phyloP scores from a whole-genome alignment of 2,329 filamentous ascomycete genomes.

The Podosphaera leucotricha region DNA sequence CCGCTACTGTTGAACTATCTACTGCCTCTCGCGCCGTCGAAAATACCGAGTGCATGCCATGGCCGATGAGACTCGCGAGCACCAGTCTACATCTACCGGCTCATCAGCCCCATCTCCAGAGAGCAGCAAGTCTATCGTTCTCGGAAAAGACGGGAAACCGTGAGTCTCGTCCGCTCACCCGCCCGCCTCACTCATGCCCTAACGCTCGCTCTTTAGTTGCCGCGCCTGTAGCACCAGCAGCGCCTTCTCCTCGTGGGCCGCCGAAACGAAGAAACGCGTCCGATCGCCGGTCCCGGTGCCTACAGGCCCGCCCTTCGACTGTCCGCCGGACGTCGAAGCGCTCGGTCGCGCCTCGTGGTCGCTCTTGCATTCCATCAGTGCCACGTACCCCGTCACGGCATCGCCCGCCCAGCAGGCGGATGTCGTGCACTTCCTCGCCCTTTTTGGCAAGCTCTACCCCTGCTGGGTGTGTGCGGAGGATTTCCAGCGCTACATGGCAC shows the following conservation, averaged over 20 bases:
- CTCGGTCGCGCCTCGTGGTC: constrained; percentile 85
- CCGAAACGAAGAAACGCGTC: constrained; percentile 19
- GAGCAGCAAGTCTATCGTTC: constrained; percentile 46
- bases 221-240: constrained; percentile 42
- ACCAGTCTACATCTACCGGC: constrained; percentile 3
- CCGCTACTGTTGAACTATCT: no score
- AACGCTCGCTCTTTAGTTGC: constrained; percentile 26
- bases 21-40: not conserved
- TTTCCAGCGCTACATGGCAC: constrained; percentile 59
- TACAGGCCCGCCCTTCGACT: constrained; percentile 33
- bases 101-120: constrained; percentile 18
- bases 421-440: constrained; percentile 50
- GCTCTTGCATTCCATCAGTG: constrained; percentile 74
- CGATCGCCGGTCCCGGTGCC: constrained; percentile 13
- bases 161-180: constrained; percentile 24
- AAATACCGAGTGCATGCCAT: constrained; percentile 5
- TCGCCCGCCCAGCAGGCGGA: constrained; percentile 47
- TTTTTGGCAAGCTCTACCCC: constrained; percentile 75
- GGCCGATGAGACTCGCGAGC: constrained; percentile 13
- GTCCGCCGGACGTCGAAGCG: constrained; percentile 70
- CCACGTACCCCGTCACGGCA: constrained; percentile 55
- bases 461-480: constrained; percentile 93
- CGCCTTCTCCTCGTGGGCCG: constrained; percentile 35
- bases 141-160: constrained; percentile 70
- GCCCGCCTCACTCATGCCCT: not conserved